These are phyloP conservation scores for Cnidoscolus chayamansa DNA, from an alignment of 441 rosid genomes.

Conservation along the genomic window DNA sequence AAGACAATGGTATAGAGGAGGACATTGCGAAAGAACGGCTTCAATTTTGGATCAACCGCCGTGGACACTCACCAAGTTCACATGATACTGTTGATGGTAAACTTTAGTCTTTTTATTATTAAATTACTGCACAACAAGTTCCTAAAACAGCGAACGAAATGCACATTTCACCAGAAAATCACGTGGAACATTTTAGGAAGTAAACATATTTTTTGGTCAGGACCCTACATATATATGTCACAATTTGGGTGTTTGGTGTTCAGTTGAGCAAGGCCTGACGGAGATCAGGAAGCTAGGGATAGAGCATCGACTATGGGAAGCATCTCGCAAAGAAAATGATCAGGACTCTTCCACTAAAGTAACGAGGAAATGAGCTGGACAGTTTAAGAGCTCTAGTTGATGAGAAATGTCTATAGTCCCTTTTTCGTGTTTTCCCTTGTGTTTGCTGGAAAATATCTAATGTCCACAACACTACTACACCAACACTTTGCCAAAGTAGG, in stretches of 20 bases:
- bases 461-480: not conserved
- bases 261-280: constrained; percentile 79
- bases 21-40: constrained; percentile 79
- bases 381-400: constrained; percentile 10
- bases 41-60: constrained; percentile 73
- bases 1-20: constrained; percentile 71
- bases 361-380: not conserved
- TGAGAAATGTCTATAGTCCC: constrained; percentile 4
- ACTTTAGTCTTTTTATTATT: not conserved
- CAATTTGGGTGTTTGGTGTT: not conserved
- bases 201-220: not conserved
- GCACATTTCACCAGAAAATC: not conserved
- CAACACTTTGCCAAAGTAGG: not conserved
- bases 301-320: constrained; percentile 92
- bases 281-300: constrained; percentile 89
- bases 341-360: constrained; percentile 14
- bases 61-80: constrained; percentile 58
- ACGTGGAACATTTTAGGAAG: too few relatives aligned
- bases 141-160: not conserved
- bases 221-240: not conserved
- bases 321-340: constrained; percentile 48
- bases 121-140: not conserved
- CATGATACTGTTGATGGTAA: constrained; percentile 88
- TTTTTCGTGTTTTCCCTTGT: not conserved
- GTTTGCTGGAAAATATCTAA: not conserved